These are phyloP conservation scores for Aspergillus intermedius DNA, from an alignment of 2,329 filamentous ascomycete genomes.

Conservation along the genomic window DNA sequence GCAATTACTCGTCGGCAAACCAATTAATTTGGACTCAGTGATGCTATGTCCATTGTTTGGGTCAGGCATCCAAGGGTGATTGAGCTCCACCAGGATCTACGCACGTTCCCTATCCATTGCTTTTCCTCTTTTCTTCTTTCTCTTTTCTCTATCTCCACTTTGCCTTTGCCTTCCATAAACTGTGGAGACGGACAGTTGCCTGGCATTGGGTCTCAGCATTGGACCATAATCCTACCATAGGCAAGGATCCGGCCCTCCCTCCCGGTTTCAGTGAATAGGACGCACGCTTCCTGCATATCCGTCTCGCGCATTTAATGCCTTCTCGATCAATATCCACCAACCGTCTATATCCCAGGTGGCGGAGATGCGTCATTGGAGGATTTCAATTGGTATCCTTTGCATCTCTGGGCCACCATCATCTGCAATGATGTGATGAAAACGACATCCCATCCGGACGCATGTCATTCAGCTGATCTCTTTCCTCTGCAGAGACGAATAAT, in stretches of 20 bases:
- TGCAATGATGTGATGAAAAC: slow-evolving; percentile 15
- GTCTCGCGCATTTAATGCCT: slow-evolving; percentile 20
- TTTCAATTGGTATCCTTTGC: slow-evolving; percentile 24
- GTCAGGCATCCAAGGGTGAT: neutral
- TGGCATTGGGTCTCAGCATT: slow-evolving; percentile 12
- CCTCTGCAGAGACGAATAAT: slow-evolving; percentile 35
- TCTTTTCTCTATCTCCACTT: neutral
- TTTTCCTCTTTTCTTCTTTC: neutral
- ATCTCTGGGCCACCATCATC: slow-evolving; percentile 9
- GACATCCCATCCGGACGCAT: slow-evolving; percentile 17
- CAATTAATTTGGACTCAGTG: neutral
- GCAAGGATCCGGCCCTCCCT: neutral
- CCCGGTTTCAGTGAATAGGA: neutral
- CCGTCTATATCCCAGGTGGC: slow-evolving; percentile 22
- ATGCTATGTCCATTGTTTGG: neutral
- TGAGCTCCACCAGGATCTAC: neutral
- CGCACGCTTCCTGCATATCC: slow-evolving; percentile 9
- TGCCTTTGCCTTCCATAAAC: neutral
- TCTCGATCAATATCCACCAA: slow-evolving; percentile 23
- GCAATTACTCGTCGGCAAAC: neutral
- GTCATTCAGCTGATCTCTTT: slow-evolving; percentile 38
- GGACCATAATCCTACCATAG: slow-evolving; percentile 10
- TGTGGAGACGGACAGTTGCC: neutral
- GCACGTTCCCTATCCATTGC: neutral
- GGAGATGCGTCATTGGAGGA: slow-evolving; percentile 24